Base-by-base conservation (phyloP, 768 basidiomycete species). In the Filobasidium floriforme region DNA sequence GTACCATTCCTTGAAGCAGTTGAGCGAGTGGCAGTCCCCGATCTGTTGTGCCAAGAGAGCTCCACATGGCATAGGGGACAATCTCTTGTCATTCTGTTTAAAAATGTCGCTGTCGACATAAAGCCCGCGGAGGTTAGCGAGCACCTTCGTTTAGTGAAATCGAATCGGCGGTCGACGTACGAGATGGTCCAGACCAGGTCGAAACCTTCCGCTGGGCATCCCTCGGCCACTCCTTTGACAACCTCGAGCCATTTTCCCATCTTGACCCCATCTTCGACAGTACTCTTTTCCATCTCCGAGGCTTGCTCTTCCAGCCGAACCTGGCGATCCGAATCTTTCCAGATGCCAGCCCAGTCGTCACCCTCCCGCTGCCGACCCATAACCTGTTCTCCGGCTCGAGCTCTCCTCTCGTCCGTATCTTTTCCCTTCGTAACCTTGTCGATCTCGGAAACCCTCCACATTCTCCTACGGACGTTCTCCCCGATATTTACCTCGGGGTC, bases 41-140 rank as follows among this genome's bases (percentile, higher is more conserved):
- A 76, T 60, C 70, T 77, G 76, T 65, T 79, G 79, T 3, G 76
- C 72, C 4, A 79, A 71, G 2, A 79, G 54, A 7, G 77, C 67
- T 2, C 72, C 76, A 51, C 77, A 77, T 7, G 72, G 75, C 4
- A 78, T 68, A 6, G 68, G 69, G 65, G 77, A 77, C 19, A 79
- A 68, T 37, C 68, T 61, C 7, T 73, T 72, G 64, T 76, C 74
- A 32, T 69, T 59, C 55, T 73, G 72, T 26, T 73, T 69, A 67
- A 75, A 78, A 59, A 79, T 78, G 52, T 79, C 73, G 12, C 78
- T 73, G 69, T 54, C 61, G 59, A 15, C 15, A 26, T 26, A 41
- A 26, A 29, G 19, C 41, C 18, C 32, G 19, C 37, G 24, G 40
- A 43, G 51, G 15, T 46, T 18, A 49, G 37, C 46, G 46, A 18